Percentiles rank a stretch among this genome's conserved stretches.
Evolutionary conservation across 2,329 filamentous ascomycete species (phyloP).

Genomic region (Boeremia lycopersici): DNA sequence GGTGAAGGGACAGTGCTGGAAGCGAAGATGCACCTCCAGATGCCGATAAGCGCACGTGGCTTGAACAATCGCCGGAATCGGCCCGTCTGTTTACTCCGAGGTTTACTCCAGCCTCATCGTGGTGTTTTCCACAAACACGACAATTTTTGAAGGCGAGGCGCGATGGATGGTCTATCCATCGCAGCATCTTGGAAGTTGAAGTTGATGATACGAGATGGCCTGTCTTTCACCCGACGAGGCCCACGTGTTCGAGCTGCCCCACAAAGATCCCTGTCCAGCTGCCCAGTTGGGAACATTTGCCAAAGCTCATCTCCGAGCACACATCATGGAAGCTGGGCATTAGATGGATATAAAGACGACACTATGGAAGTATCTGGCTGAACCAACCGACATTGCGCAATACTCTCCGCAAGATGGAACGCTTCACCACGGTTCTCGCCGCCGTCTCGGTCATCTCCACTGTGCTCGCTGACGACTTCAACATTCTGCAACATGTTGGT

Average conservation of each 20-base stretch:
- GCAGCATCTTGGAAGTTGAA: not conserved
- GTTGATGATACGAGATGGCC: constrained; percentile 7
- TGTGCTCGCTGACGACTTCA: constrained; percentile 33
- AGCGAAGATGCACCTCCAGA: constrained; percentile 12
- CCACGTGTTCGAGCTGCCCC: constrained; percentile 24
- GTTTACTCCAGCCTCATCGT: constrained; percentile 2
- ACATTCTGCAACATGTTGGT: constrained; percentile 45
- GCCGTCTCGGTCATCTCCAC: constrained; percentile 17
- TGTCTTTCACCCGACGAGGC: constrained; percentile 13
- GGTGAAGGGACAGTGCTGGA: constrained; percentile 11
- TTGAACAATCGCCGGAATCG: constrained; percentile 2
- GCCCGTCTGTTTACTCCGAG: constrained; percentile 12
- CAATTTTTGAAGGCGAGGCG: not conserved
- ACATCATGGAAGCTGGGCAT: constrained; percentile 5
- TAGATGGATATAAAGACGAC: not conserved
- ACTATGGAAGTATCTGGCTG: too few relatives aligned
- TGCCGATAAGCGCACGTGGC: constrained; percentile 17
- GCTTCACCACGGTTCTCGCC: constrained; percentile 24
- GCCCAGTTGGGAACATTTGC: constrained; percentile 31
- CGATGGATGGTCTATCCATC: constrained; percentile 1
- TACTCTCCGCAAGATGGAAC: constrained; percentile 19
- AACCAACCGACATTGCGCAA: not conserved
- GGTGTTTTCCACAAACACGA: not conserved
- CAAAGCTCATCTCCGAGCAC: constrained; percentile 31
- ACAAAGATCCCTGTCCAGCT: constrained; percentile 18